Base-by-base conservation (phyloP, 2,329 filamentous ascomycete genomes). In the Penicillium janthinellum region DNA sequence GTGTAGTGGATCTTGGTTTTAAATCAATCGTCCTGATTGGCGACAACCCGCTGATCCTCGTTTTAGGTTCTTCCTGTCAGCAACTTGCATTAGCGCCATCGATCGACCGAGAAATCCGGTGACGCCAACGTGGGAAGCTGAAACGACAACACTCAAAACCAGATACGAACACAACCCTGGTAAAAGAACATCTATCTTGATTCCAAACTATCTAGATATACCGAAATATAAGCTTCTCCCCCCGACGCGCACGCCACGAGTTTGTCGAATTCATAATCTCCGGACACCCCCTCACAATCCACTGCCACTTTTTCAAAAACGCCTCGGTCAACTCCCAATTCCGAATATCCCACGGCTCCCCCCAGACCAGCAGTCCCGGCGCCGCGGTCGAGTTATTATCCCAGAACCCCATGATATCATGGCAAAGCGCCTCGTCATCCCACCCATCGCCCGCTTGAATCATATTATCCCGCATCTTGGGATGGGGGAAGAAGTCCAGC, bases 281-380 rank as follows among this genome's bases (percentile, higher is more conserved):
- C 1, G 66, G 63, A 58, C 66, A 71, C 1, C 70, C 70, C n/a
- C 62, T 49, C 0, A 73, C 63, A 22, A 71, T 50, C 70, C 68
- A 72, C 6, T 63, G 61, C 79, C 81, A 85, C 62, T 82, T 83
- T 42, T 69, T 70, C 2, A 80, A 62, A 62, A 85, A 84, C 0
- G 60, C 57, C 8, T 75, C 73, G 0, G 75, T 82, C 1, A 79
- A 71, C 62, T 85, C 83, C 83, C 82, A 85, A 10, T 75, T 78
- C 0, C 61, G 60, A 2, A 72, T 57, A 38, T 83, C 75, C 71
- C 76, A 79, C 0, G 82, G 73, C 5, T 82, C 78, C 0, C 81
- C 79, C 83, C 82, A 84, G 1, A 83, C 78, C 12, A 84, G 71
- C 1, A 84, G 44, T 1, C 71, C 74, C 17, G 73, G 63, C n/a